Evolutionary conservation across 2,329 filamentous ascomycete species (phyloP), one percentile per base, ranked within the genome.

Genomic region (Aspergillus texensis): DNA sequence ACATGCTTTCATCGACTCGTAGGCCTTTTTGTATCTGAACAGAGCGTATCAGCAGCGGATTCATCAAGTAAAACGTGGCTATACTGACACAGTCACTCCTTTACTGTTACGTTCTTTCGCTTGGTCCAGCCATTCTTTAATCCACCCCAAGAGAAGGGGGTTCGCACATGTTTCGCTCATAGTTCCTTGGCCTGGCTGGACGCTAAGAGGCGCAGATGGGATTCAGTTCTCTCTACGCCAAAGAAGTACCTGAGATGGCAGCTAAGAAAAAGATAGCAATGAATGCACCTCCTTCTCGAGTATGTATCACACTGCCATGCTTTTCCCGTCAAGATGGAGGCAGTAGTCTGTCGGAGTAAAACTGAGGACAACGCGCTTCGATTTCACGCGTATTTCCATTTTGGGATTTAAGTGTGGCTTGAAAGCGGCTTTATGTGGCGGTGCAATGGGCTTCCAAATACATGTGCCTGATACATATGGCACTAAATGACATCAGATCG

Each of bases 111-210:
- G 85, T 68, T 92, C 87, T 56, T 85, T 83, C 14, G 90, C 91
- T 46, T 85, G 75, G 52, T 93, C 89, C 57, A 90, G 84, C 90
- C 89, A 93, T 80, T 93, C 90, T 72, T 91, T 89, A 57, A 94
- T 87, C 88, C 90, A 94, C 67, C 80, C 79, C 12, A 94, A 83
- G 10, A 93, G 83, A 46, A 92, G 82, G 6, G 91, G 88, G 70
- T 95, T 95, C 19, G 88, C 85, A 67, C 86, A 89, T 16, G 72
- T 70, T 57, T 80, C 77, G 57, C 60, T 67, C 67, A 69, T 69
- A 36, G 39, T 65, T 39, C 14, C 14, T 34, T 34, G 26, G 53
- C 6, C 32, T 24, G 32, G 16, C 50, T 32, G 24, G 36, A 11
- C 28, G 16, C 48, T 12, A 52, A 34, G 16, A 19, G 28, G 10